A percentile compares a stretch with the other conserved stretches of the same genome.
Evolutionary conservation across 345 rosid genomes (phyloP).

Genomic region (Populus alba): DNA sequence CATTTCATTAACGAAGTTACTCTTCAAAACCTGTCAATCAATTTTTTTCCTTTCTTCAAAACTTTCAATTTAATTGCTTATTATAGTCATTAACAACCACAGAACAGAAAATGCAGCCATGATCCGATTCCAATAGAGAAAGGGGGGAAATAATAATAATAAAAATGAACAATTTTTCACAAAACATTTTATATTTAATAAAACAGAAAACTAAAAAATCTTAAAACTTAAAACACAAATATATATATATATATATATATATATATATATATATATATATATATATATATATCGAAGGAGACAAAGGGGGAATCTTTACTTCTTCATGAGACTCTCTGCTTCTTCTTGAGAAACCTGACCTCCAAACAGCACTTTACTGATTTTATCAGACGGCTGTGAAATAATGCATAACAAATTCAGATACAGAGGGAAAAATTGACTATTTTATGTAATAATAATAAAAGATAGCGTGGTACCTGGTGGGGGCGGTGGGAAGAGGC

Average conservation of each 20-base stretch:
- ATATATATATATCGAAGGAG: not conserved
- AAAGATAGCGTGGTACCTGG: constrained; percentile 45
- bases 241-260: no score
- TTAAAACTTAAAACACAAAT: not conserved
- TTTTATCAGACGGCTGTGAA: constrained; percentile 86
- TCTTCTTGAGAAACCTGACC: constrained; percentile 98
- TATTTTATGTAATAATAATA: not conserved
- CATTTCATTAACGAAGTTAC: not conserved
- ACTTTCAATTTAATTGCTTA: not conserved
- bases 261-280: no score
- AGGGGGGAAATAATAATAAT: not conserved
- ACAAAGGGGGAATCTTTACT: constrained; percentile 52
- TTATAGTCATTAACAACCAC: not conserved
- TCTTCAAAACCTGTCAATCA: not conserved
- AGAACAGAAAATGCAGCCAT: not conserved
- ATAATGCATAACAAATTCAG: constrained; percentile 4
- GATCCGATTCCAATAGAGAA: constrained; percentile 18
- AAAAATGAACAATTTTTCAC: not conserved
- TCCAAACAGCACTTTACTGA: constrained; percentile 91
- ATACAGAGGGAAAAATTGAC: not conserved
- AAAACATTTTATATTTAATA: not conserved
- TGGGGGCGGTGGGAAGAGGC: constrained; percentile 61
- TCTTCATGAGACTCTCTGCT: constrained; percentile 67
- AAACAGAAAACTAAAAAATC: not conserved
- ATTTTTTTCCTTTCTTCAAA: not conserved